These are phyloP conservation scores for Mycena vulgaris DNA, from an alignment of 768 basidiomycete genomes.

Conservation along the genomic window DNA sequence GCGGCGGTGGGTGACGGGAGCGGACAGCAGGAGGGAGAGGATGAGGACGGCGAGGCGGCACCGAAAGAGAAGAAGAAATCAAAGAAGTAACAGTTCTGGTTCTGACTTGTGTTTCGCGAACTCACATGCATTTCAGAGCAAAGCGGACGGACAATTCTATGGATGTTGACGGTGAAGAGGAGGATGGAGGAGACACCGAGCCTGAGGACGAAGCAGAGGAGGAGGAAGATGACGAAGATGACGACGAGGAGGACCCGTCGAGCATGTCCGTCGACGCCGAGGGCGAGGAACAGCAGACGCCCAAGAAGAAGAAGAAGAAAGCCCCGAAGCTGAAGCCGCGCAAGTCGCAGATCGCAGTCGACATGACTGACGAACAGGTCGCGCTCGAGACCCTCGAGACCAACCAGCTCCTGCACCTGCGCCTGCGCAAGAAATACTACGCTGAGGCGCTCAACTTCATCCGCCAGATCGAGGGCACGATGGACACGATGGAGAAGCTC, in stretches of 20 bases:
- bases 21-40: constrained; percentile 64
- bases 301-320: constrained; percentile 51
- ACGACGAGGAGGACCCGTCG: constrained; percentile 50
- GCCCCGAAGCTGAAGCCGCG: constrained; percentile 68
- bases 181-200: constrained; percentile 50
- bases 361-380: constrained; percentile 79
- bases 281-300: constrained; percentile 40
- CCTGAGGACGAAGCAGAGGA: constrained; percentile 50
- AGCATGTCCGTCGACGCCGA: constrained; percentile 60
- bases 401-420: constrained; percentile 74
- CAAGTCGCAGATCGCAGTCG: constrained; percentile 81
- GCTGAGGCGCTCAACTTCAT: constrained; percentile 91
- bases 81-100: neutral
- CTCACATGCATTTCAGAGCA: neutral
- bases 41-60: constrained; percentile 55
- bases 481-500: constrained; percentile 81
- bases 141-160: constrained; percentile 61
- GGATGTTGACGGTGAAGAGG: constrained; percentile 68
- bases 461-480: constrained; percentile 67
- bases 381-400: constrained; percentile 79
- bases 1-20: constrained; percentile 67
- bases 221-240: constrained; percentile 52
- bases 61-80: constrained; percentile 49
- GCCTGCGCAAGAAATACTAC: constrained; percentile 89
- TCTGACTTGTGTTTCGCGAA: neutral